Base-by-base conservation (phyloP, 1,139 yeast species). In the Sugiyamaella grinbergsii region DNA sequence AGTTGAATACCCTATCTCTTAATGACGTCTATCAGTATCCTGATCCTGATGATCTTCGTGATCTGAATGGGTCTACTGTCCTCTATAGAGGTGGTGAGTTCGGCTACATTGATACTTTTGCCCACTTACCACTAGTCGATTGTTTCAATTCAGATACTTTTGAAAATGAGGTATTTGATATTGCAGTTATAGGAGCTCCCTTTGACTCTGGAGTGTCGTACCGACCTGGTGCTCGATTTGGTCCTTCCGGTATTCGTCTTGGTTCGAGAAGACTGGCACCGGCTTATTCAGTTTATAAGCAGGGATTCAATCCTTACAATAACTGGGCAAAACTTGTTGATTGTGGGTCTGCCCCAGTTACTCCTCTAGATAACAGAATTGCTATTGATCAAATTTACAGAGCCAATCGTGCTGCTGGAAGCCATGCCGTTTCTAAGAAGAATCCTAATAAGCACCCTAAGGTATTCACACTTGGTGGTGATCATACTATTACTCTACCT, bases 321-420 rank as follows among this genome's bases (percentile, higher is more conserved):
- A 69, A 76, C 47, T 53, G 56, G 56, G 89, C 90, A 20, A 75
- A 70, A 47, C 69, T 85, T 22, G 64, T 83, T 26, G 93, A 85
- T 66, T 85, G 93, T 70, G 91, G 90, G 2, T 91, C 85, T 66
- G 79, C 84, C 33, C 90, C 91, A 1, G 80, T 84, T 34, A 76
- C 88, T 1, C 91, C 91, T 16, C 81, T 84, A 82, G 91, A 85
- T 63, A 84, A 84, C 62, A 60, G 71, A 19, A 67, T 85, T 54
- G 91, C 90, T 0, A 76, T 83, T 61, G 74, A 77, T 58, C 90
- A 84, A 67, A 83, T 85, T 85, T 76, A 80, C 19, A 66, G 74
- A 59, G 93, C 65, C 33, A 84, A 82, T 64, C 58, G 87, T 78
- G 62, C 72, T 80, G 56, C 61, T 79, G 90, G 89, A 18, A 77